These are phyloP conservation scores for Aristolochia contorta DNA, from an alignment of 164 flowering plant genomes.

Conservation along the genomic window DNA sequence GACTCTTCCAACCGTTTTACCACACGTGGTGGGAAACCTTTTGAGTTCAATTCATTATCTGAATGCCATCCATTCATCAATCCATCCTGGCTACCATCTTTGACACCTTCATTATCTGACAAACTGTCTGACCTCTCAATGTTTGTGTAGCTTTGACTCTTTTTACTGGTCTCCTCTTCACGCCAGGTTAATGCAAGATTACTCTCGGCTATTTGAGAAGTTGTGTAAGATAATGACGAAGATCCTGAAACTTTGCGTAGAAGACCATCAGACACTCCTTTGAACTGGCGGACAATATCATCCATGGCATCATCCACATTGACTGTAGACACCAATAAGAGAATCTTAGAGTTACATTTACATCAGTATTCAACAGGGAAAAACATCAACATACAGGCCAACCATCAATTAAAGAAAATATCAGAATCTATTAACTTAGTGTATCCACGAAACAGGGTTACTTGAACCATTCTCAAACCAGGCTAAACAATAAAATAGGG, in stretches of 20 bases:
- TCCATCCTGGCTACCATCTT: constrained; percentile 31
- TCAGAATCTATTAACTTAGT: too few relatives aligned
- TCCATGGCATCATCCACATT: constrained; percentile 98
- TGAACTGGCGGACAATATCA: constrained; percentile 91
- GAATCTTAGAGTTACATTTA: not conserved
- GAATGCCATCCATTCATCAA: constrained; percentile 66
- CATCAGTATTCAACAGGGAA: not conserved
- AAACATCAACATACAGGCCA: not conserved
- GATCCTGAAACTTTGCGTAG: constrained; percentile 71
- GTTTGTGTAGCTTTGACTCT: constrained; percentile 23
- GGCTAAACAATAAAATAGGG: too few relatives aligned
- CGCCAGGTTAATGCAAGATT: constrained; percentile 33
- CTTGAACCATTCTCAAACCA: too few relatives aligned
- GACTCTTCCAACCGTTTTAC: constrained; percentile 30
- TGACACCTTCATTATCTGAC: constrained; percentile 60
- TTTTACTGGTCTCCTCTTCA: constrained; percentile 39
- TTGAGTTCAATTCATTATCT: constrained; percentile 71
- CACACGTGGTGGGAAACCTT: constrained; percentile 43
- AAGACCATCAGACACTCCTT: constrained; percentile 87
- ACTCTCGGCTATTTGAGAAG: constrained; percentile 22
- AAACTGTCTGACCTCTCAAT: constrained; percentile 38
- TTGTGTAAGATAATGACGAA: constrained; percentile 30
- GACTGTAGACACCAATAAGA: constrained; percentile 34
- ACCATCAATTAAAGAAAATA: too few relatives aligned
- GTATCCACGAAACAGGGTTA: too few relatives aligned